Base-by-base conservation (phyloP, 257 asterid species). In the Verbascum thapsus region DNA sequence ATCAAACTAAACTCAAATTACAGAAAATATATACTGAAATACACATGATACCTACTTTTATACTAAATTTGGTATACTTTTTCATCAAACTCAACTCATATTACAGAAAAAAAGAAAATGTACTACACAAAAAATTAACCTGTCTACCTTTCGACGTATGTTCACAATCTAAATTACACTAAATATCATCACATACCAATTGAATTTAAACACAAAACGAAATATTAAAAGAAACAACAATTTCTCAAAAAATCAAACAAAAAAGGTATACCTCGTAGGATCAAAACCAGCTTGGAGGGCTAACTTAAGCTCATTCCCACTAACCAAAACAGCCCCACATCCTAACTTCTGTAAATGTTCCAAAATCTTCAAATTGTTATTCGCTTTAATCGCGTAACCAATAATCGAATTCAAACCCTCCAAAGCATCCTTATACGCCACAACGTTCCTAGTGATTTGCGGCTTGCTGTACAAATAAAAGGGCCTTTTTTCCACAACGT, bases 301-400 rank as follows among this genome's bases (percentile, higher is more conserved):
- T 69, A 88, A 58, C 63, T 70, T 92, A 45, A 92, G 95, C 78
- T 92, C 97, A 73, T 92, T 92, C 54, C 97, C 98, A 58, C 98
- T 92, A 34, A 92, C 98, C 75, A 92, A 69, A 61, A 92, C 98
- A 67, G 98, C 98, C 23, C 97, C 96, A 73, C 97, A 88, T 4
- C 97, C 97, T 72, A 76, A 73, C 20, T 64, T 63, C 63, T 82
- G 87, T 85, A 92, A 66, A 80, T 88, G 96, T 81, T 87, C 95
- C 81, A 92, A 75, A 66, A 88, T 81, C 85, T 88, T 92, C 22
- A 92, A 85, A 76, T 92, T 88, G 59, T 91, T 92, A 44, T 92
- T 87, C 8, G 98, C 98, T 80, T 92, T 92, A 67, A 92, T 86
- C n/a, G 98, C 96, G 59, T 87, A 91, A 1, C 97, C 96, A 11